Conservation (phyloP, 108 stramenopile species). For the Aurantiochytrium sp. region DNA sequence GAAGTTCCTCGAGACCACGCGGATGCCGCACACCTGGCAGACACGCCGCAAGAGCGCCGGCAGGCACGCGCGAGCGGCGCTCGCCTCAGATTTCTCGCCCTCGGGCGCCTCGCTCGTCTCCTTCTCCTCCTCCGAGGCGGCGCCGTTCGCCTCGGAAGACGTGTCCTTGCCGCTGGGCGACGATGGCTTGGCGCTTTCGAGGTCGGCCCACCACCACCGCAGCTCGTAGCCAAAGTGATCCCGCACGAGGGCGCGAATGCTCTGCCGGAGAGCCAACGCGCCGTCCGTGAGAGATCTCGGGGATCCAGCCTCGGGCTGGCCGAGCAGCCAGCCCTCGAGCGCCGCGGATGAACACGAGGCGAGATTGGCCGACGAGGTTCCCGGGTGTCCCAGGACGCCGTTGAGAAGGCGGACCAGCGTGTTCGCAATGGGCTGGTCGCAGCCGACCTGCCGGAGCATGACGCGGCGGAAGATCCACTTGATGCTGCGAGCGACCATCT, state of each 20-base stretch:
- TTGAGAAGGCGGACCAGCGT: not conserved
- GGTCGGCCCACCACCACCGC: not conserved
- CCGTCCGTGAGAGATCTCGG: not conserved
- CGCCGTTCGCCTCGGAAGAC: not conserved
- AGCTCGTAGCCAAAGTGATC: not conserved
- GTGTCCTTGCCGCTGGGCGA: too few relatives aligned
- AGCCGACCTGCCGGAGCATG: not conserved
- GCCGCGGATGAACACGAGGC: not conserved
- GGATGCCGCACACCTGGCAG: slow-evolving; percentile 54
- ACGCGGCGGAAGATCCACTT: slow-evolving; percentile 58
- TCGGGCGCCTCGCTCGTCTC: slow-evolving; percentile 66
- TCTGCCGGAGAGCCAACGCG: not conserved
- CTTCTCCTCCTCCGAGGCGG: slow-evolving; percentile 62
- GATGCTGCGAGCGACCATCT: slow-evolving; percentile 89
- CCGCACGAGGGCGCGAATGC: not conserved
- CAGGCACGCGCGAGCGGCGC: not conserved
- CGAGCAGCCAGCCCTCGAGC: not conserved
- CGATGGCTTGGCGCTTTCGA: not conserved
- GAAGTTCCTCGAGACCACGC: slow-evolving; percentile 44
- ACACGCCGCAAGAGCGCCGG: not conserved
- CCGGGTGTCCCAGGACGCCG: not conserved
- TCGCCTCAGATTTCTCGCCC: not conserved
- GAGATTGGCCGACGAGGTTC: not conserved
- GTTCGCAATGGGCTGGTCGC: not conserved
- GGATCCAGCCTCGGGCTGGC: too few relatives aligned